Percentiles rank a stretch among this genome's conserved stretches.
These are phyloP conservation scores for Amaranthus cruentus DNA, from an alignment of 148 eudicot genomes.

Conservation along the genomic window DNA sequence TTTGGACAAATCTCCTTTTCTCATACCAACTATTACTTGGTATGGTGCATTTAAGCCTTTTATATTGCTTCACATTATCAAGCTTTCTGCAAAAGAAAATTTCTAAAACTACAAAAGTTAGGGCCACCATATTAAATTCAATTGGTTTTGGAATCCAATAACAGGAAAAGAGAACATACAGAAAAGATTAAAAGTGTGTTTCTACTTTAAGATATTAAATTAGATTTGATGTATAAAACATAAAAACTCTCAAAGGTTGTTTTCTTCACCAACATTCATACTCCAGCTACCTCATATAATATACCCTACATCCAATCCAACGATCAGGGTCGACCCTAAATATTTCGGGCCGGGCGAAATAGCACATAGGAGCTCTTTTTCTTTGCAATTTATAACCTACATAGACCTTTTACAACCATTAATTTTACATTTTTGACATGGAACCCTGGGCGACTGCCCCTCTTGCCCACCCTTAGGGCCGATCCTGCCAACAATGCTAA, in stretches of 20 bases:
- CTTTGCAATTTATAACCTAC: no score
- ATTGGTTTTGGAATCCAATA: conserved; percentile 29
- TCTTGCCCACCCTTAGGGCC: no score
- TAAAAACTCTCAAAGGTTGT: conserved; percentile 11
- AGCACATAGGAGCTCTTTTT: no score
- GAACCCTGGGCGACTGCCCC: no score
- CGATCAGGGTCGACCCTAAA: no score
- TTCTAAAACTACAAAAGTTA: conserved; percentile 21
- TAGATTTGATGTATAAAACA: not conserved
- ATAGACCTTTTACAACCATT: no score
- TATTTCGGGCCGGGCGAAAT: no score
- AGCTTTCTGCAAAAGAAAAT: conserved; percentile 26
- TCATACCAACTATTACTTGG: conserved; percentile 22
- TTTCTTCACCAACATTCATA: conserved; percentile 26
- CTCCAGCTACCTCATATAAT: conserved; percentile 25
- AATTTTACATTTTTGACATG: no score
- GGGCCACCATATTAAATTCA: conserved; percentile 28
- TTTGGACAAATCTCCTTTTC: conserved; percentile 22
- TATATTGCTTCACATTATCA: conserved; percentile 23
- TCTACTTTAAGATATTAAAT: conserved; percentile 6
- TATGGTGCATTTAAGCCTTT: conserved; percentile 20
- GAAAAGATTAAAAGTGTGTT: conserved; percentile 29
- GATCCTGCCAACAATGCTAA: not conserved
- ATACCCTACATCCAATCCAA: conserved; percentile 9
- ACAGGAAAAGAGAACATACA: conserved; percentile 29